Base-by-base conservation (phyloP, 2,329 filamentous ascomycete genomes). In the Penicillium aurantiogriseum region DNA sequence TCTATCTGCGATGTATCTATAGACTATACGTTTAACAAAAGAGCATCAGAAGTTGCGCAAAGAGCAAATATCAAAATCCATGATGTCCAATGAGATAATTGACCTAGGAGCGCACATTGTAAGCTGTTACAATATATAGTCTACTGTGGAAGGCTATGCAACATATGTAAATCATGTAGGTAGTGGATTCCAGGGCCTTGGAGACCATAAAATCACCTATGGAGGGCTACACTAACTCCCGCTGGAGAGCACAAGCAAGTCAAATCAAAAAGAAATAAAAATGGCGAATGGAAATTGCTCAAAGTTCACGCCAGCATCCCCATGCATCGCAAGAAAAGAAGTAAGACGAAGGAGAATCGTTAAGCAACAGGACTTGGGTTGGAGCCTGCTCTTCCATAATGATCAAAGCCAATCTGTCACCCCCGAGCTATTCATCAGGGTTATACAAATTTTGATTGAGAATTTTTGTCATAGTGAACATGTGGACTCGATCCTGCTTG, bases 401-500 rank as follows among this genome's bases (percentile, higher is more conserved):
- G 58, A 60, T 65, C 59, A 56, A 61, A 54, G 31, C 31, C 23
- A 23, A 33, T 23, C 35, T 44, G 56, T 51, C 51, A 35, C n/a
- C 48, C 33, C 23, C 45, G 19, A 49, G 44, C 62, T 73, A 86
- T 73, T 94, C 91, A 52, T 93, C 91, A 47, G 90, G 83, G 2
- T 89, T 90, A 71, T 96, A 97, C 39, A 97, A 81, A 70, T 97
- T 93, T 72, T 89, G 88, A 62, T 90, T 91, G 11, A 97, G 85
- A 17, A 96, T 85, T 80, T 97, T 97, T 81, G 96, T 97, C 93
- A 99, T 97, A 66, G 91, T 92, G 76, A 99, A 99, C 94, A 99
- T 99, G 76, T 97, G 91, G 49, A 99, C 89, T 69, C 85, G 90
- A 69, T 92, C 86, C 69, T 89, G 85, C 75, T 96, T 96, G 80